Percentiles rank a stretch among this genome's conserved stretches.
Conservation (phyloP, 2,329 filamentous ascomycete genomes). For the Ramichloridium luteum region DNA sequence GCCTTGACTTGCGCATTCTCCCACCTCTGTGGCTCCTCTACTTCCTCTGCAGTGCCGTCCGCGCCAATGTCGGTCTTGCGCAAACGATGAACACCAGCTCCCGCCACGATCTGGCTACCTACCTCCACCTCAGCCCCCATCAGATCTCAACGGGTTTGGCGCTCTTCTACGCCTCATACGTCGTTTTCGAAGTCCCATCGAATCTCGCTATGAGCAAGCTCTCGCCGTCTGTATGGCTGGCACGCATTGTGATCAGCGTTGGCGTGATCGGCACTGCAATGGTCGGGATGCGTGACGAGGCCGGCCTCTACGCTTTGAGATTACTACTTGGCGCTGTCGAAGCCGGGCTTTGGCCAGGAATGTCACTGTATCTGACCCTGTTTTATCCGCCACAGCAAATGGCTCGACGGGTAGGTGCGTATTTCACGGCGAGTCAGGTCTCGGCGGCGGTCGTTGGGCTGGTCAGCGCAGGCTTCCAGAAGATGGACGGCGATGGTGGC, state of each 20-base stretch:
- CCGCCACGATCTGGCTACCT: constrained; percentile 61
- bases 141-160: constrained; percentile 76
- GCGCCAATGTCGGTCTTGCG: constrained; percentile 84
- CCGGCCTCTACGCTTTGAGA: constrained; percentile 77
- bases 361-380: constrained; percentile 83
- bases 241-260: constrained; percentile 76
- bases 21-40: constrained; percentile 79
- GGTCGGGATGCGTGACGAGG: constrained; percentile 66
- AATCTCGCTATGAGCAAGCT: constrained; percentile 80
- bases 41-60: constrained; percentile 83
- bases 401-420: constrained; percentile 77
- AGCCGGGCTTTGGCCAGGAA: constrained; percentile 89
- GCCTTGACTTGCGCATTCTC: constrained; percentile 22
- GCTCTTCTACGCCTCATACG: constrained; percentile 85
- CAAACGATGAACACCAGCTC: constrained; percentile 74
- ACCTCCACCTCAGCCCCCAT: constrained; percentile 56
- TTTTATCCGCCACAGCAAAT: constrained; percentile 83
- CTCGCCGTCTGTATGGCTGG: constrained; percentile 83
- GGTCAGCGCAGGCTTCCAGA: constrained; percentile 80
- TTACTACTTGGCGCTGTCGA: constrained; percentile 78
- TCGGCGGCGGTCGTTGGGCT: constrained; percentile 81
- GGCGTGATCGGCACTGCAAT: constrained; percentile 76
- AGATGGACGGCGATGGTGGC: constrained; percentile 69
- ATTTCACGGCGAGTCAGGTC: constrained; percentile 79
- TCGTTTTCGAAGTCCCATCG: constrained; percentile 77